phyloP scores from a whole-genome alignment of 495 filamentous ascomycete species.

The Parathielavia appendiculata region DNA sequence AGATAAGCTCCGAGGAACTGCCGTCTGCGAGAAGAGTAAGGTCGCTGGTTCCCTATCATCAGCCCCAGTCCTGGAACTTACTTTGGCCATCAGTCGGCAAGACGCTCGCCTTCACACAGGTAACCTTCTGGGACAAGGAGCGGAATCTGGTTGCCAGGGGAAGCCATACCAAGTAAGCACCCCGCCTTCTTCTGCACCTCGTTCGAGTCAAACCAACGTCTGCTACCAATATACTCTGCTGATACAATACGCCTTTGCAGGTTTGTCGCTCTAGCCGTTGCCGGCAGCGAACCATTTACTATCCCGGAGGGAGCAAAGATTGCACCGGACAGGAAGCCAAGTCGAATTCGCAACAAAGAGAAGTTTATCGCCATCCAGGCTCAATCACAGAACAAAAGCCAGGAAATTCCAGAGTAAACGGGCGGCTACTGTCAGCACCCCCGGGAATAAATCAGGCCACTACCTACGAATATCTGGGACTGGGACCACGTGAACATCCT shows the following conservation, averaged over 20 bases:
- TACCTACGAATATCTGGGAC: too few relatives aligned
- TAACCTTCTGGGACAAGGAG: slow-evolving; percentile 71
- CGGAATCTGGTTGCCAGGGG: slow-evolving; percentile 78
- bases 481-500: too few relatives aligned
- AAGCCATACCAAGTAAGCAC: slow-evolving; percentile 87
- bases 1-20: slow-evolving; percentile 63
- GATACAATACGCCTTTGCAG: slow-evolving; percentile 2
- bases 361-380: too few relatives aligned
- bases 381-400: too few relatives aligned
- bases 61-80: background rate
- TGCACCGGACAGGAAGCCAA: background rate
- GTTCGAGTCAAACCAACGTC: background rate
- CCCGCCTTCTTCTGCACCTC: background rate
- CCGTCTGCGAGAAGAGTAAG: slow-evolving; percentile 82
- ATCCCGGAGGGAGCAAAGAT: slow-evolving; percentile 13
- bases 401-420: too few relatives aligned
- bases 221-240: background rate
- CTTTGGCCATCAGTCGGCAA: slow-evolving; percentile 68
- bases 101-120: slow-evolving; percentile 81
- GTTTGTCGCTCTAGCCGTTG: slow-evolving; percentile 16
- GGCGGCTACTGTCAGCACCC: too few relatives aligned
- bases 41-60: background rate
- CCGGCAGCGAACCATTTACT: background rate
- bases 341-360: too few relatives aligned
- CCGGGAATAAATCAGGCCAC: too few relatives aligned